A percentile compares a stretch with the other conserved stretches of the same genome.
phyloP scores from a whole-genome alignment of 2,329 filamentous ascomycete genomes.

The Fusarium nodosum region DNA sequence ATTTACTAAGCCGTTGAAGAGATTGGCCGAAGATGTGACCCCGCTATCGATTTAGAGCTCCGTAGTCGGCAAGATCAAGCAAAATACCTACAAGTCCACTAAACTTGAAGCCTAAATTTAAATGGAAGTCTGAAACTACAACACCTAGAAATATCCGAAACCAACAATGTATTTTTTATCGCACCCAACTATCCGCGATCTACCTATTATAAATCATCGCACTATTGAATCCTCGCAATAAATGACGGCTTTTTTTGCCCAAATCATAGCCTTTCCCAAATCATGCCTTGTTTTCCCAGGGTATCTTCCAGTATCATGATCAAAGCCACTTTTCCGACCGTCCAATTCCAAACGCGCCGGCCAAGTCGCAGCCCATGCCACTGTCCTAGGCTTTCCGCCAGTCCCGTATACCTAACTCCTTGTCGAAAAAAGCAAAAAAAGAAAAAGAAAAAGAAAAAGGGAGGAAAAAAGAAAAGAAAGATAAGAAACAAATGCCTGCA shows the following conservation, averaged over 20 bases:
- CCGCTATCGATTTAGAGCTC: constrained; percentile 32
- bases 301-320: constrained; percentile 27
- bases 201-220: not conserved
- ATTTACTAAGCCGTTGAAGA: constrained; percentile 47
- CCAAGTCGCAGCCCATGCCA: constrained; percentile 8
- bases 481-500: constrained; percentile 7
- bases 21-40: constrained; percentile 39
- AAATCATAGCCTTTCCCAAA: not conserved
- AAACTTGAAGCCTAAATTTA: not conserved
- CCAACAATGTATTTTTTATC: not conserved
- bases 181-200: not conserved
- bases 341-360: constrained; percentile 14
- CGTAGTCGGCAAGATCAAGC: constrained; percentile 11
- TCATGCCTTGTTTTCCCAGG: constrained; percentile 12
- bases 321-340: constrained; percentile 33
- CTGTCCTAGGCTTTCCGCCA: not conserved
- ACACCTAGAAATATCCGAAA: not conserved
- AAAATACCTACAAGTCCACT: not conserved
- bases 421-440: not conserved
- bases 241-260: not conserved
- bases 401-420: constrained; percentile 6
- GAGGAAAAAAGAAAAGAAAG: constrained; percentile 2
- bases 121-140: no score
- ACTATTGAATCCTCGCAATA: not conserved
- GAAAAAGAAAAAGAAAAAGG: not conserved